Conservation (phyloP, 2,329 filamentous ascomycete species). For the Alternaria sp. region DNA sequence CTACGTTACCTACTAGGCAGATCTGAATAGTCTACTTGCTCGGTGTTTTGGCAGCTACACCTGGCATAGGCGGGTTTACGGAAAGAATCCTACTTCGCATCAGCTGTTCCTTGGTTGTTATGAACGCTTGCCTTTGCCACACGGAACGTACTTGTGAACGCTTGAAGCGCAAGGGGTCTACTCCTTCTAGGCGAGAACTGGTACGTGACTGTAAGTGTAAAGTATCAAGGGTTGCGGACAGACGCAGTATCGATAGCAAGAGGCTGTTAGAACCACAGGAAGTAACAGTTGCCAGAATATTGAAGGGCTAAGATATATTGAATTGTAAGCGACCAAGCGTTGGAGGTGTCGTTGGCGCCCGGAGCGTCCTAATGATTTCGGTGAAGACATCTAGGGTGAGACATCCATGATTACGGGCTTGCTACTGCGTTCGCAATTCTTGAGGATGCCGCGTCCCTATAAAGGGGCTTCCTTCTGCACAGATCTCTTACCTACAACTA, state of each 20-base stretch:
- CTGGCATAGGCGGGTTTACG: too few relatives aligned
- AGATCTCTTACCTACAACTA: background rate
- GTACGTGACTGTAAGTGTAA: background rate
- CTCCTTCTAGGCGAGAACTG: background rate
- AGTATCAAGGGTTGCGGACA: background rate
- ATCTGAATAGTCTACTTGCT: too few relatives aligned
- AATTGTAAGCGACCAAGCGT: background rate
- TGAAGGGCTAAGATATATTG: background rate
- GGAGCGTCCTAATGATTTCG: conserved; percentile 4
- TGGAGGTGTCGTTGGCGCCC: background rate
- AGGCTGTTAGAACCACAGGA: background rate
- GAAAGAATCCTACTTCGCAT: too few relatives aligned
- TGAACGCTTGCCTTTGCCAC: background rate
- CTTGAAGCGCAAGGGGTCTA: background rate
- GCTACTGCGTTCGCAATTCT: background rate
- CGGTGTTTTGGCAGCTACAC: too few relatives aligned
- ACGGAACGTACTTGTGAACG: background rate
- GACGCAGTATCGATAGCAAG: background rate
- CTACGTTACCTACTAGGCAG: too few relatives aligned
- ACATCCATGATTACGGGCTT: too few relatives aligned
- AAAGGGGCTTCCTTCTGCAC: background rate
- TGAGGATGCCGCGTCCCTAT: background rate
- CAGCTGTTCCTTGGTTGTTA: too few relatives aligned
- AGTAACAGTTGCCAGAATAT: background rate
- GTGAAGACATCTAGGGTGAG: background rate